phyloP scores from a whole-genome alignment of 129 eudicot genomes.

The Solidago caesia region DNA sequence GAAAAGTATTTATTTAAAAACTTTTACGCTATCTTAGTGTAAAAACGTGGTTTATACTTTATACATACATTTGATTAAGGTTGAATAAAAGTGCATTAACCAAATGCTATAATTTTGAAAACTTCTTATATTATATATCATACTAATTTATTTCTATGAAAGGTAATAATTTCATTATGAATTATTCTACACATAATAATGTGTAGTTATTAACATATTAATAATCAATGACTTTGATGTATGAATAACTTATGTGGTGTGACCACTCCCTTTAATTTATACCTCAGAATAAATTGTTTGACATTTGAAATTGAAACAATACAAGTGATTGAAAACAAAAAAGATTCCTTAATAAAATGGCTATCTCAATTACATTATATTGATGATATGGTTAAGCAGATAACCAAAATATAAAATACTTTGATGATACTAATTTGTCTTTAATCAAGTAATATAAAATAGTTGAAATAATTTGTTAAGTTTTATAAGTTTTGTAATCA shows the following conservation, averaged over 20 bases:
- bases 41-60: too few relatives aligned
- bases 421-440: not conserved
- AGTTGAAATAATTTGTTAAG: not conserved
- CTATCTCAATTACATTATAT: not conserved
- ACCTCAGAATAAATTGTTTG: not conserved
- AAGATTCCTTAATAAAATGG: not conserved
- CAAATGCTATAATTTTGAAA: not conserved
- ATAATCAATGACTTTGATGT: too few relatives aligned
- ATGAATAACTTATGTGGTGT: too few relatives aligned
- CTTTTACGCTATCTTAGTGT: too few relatives aligned
- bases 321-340: slow-evolving; percentile 6
- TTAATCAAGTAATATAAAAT: not conserved
- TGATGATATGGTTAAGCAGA: not conserved
- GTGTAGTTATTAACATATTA: too few relatives aligned
- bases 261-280: not conserved
- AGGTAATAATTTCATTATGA: too few relatives aligned
- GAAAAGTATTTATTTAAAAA: too few relatives aligned
- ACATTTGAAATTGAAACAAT: slow-evolving; percentile 5
- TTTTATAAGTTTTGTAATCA: not conserved
- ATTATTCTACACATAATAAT: too few relatives aligned
- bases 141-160: too few relatives aligned
- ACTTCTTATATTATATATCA: too few relatives aligned
- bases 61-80: not conserved
- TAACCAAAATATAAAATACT: not conserved
- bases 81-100: not conserved